Percentiles rank a stretch among this genome's conserved stretches.
phyloP scores from a whole-genome alignment of 495 filamentous ascomycete genomes.

The Neurospora pannonica region DNA sequence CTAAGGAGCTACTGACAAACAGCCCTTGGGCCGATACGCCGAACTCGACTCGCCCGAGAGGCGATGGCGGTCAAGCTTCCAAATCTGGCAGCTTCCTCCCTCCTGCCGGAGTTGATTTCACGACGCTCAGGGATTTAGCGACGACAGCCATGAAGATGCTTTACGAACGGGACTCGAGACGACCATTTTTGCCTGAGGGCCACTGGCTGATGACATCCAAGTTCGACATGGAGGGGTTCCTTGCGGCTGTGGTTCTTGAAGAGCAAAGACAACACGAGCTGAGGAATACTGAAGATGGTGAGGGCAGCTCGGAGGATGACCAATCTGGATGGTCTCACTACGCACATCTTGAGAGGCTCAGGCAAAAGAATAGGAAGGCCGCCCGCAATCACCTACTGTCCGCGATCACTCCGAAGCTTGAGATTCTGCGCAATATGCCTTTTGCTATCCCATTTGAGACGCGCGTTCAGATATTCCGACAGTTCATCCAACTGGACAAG shows the following conservation, averaged over 20 bases:
- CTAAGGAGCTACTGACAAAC: conserved; percentile 41
- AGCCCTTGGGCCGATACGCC: neutral
- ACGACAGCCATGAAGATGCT: conserved; percentile 80
- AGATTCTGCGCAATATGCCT: conserved; percentile 91
- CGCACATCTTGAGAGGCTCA: conserved; percentile 35
- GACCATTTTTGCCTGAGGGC: conserved; percentile 66
- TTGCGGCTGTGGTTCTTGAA: conserved; percentile 75
- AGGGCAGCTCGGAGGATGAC: conserved; percentile 40
- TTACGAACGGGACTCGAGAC: conserved; percentile 87
- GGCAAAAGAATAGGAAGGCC: conserved; percentile 52
- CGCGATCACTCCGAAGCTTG: conserved; percentile 69
- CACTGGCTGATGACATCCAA: conserved; percentile 94
- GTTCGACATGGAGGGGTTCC: conserved; percentile 88
- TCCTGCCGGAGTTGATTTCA: conserved; percentile 56
- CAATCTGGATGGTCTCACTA: conserved; percentile 26
- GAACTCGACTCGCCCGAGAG: neutral
- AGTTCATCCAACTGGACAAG: conserved; percentile 83
- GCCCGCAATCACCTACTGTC: conserved; percentile 60
- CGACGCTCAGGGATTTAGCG: conserved; percentile 69
- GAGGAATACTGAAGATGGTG: conserved; percentile 28
- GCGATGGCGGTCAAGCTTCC: neutral
- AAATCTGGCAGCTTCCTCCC: conserved; percentile 5
- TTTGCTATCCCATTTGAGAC: conserved; percentile 93
- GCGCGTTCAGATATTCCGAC: conserved; percentile 84
- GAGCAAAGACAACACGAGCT: conserved; percentile 70